Conservation (phyloP, 805 yeast genomes). For the Candida cerambycidarum region DNA sequence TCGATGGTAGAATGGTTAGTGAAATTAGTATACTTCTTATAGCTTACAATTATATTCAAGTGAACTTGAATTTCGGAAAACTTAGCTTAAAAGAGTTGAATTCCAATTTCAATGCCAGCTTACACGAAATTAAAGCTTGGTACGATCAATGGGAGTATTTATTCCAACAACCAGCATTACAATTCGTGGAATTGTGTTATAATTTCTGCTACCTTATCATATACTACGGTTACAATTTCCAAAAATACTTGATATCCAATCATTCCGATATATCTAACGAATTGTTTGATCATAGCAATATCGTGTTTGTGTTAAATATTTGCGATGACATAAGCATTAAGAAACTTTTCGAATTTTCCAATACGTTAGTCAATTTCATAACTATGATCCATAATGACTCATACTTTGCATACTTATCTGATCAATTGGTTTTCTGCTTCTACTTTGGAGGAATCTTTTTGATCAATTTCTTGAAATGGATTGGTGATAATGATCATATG, state of each 20-base stretch:
- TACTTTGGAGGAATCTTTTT: slow-evolving; percentile 43
- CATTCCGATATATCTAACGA: slow-evolving; percentile 6
- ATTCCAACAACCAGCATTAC: slow-evolving; percentile 68
- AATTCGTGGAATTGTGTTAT: slow-evolving; percentile 71
- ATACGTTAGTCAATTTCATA: slow-evolving; percentile 42
- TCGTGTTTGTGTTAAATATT: slow-evolving; percentile 22
- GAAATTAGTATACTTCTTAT: slow-evolving; percentile 64
- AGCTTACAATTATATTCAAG: slow-evolving; percentile 57
- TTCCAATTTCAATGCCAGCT: slow-evolving; percentile 33
- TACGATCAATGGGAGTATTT: slow-evolving; percentile 66
- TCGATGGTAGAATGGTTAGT: slow-evolving; percentile 81
- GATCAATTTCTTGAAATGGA: slow-evolving; percentile 23
- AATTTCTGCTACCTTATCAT: slow-evolving; percentile 59
- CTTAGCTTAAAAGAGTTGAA: slow-evolving; percentile 19
- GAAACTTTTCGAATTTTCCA: slow-evolving; percentile 42
- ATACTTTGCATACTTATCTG: slow-evolving; percentile 69
- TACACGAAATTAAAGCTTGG: slow-evolving; percentile 59
- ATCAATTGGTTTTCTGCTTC: slow-evolving; percentile 60
- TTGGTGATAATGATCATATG: slow-evolving; percentile 10
- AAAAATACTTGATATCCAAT: slow-evolving; percentile 16
- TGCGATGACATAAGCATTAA: slow-evolving; percentile 28
- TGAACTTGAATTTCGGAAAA: slow-evolving; percentile 21
- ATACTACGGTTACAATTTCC: slow-evolving; percentile 37
- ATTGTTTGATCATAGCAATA: slow-evolving; percentile 21
- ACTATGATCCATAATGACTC: slow-evolving; percentile 46